Evolutionary conservation across 2,329 filamentous ascomycete genomes (phyloP), one percentile per base, ranked within the genome.

Genomic region (Fusarium avenaceum): DNA sequence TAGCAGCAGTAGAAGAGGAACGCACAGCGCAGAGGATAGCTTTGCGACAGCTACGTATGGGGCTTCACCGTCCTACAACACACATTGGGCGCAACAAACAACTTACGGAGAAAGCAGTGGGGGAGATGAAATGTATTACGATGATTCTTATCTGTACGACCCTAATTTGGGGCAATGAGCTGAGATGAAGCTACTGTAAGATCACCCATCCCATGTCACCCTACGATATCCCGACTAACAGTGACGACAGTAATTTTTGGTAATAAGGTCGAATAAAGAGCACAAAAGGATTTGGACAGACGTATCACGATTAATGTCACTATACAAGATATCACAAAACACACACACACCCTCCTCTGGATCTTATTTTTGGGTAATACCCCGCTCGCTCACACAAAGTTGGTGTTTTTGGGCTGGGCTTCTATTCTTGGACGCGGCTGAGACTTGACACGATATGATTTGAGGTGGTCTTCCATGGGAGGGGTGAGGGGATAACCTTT

Each of bases 1-100:
- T 10, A 81, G 80, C 60, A 82, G 81, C 70, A 77, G 81, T 69
- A 76, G 78, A 10, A 76, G 75, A 17, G 79, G 74, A 53, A 81
- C 77, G 49, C 77, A 77, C 52, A 61, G 72, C 32, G 76, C 72
- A 44, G 80, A 80, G 45, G 80, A 81, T 47, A 62, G 67, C 26
- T 76, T 76, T 53, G 60, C 71, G 22, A 69, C 71, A 33, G 73
- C 67, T 17, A 66, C 75, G 6, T 80, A 78, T 59, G 59, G 66
- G 17, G 59, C 67, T 35, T 69, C 67, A 17, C 63, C 67, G 20
- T 65, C 75, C 6, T 75, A 75, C 46, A 65, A 64, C 20, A 52
- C 64, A 6, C 65, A 68, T 42, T 73, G 72, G 70, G 19, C 70
- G 14, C 79, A 78, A 38, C 63, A 74, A 13, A 45, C 69, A n/a